phyloP scores from a whole-genome alignment of 2,329 filamentous ascomycete genomes.

The Cytospora schulzeri region DNA sequence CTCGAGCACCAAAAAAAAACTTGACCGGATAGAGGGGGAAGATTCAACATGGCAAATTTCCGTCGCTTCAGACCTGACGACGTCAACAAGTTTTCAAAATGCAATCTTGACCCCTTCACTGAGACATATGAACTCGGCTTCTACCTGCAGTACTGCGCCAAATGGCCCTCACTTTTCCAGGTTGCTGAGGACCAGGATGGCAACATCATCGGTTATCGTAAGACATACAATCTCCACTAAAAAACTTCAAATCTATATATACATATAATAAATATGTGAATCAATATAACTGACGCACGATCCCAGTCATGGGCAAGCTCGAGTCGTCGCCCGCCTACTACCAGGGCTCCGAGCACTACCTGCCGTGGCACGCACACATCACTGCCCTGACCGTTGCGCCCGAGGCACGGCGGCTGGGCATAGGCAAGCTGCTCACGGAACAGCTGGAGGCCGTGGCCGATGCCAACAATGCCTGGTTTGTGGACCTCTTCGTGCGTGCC shows the following conservation, averaged over 20 bases:
- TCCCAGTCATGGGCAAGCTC: slow-evolving; percentile 94
- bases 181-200: slow-evolving; percentile 84
- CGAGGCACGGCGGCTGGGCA: slow-evolving; percentile 79
- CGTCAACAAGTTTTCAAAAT: slow-evolving; percentile 86
- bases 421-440: slow-evolving; percentile 80
- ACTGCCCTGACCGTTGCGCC: slow-evolving; percentile 93
- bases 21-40: background rate
- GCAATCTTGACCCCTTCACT: slow-evolving; percentile 95
- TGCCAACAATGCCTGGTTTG: slow-evolving; percentile 85
- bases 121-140: slow-evolving; percentile 96
- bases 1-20: background rate
- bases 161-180: slow-evolving; percentile 94
- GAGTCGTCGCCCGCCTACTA: slow-evolving; percentile 81
- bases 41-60: slow-evolving; percentile 71
- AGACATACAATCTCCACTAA: slow-evolving; percentile 35
- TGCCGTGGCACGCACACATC: slow-evolving; percentile 99
- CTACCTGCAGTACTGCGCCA: slow-evolving; percentile 93
- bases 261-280: background rate
- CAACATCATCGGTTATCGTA: slow-evolving; percentile 95
- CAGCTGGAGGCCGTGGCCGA: slow-evolving; percentile 83
- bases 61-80: slow-evolving; percentile 83
- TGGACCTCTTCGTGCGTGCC: slow-evolving; percentile 89
- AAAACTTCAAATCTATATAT: background rate
- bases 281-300: background rate
- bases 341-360: slow-evolving; percentile 79